phyloP scores from a whole-genome alignment of 2,329 filamentous ascomycete species.

The Fusarium torulosum region DNA sequence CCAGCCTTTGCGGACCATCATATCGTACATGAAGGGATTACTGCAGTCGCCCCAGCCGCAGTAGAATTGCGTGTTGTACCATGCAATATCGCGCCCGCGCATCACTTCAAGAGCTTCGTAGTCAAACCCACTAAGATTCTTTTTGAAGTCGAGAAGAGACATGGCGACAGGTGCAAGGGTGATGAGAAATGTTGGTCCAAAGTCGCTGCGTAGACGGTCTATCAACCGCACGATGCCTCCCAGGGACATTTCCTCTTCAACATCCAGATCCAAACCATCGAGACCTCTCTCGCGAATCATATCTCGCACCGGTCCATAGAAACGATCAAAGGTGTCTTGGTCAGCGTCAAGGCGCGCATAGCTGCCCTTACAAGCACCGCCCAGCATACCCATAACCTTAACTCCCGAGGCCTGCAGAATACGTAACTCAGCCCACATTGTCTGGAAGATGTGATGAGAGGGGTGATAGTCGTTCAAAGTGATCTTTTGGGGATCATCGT shows the following conservation, averaged over 20 bases:
- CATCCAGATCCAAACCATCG: slow-evolving; percentile 81
- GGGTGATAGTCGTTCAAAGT: slow-evolving; percentile 86
- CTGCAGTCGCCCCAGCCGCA: slow-evolving; percentile 81
- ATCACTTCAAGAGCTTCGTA: slow-evolving; percentile 80
- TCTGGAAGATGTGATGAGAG: slow-evolving; percentile 73
- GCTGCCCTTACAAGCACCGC: slow-evolving; percentile 83
- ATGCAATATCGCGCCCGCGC: slow-evolving; percentile 75
- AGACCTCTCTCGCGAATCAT: slow-evolving; percentile 72
- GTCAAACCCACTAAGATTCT: slow-evolving; percentile 83
- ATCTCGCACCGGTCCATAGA: slow-evolving; percentile 76
- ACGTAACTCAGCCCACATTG: slow-evolving; percentile 82
- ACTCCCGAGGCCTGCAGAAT: slow-evolving; percentile 79
- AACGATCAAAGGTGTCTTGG: slow-evolving; percentile 74
- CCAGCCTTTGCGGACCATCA: slow-evolving; percentile 74
- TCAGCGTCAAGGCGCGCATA: slow-evolving; percentile 70
- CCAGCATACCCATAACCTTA: slow-evolving; percentile 87
- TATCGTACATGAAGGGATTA: slow-evolving; percentile 62
- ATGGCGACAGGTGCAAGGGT: slow-evolving; percentile 86
- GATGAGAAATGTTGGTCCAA: slow-evolving; percentile 78
- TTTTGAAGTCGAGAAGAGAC: slow-evolving; percentile 67
- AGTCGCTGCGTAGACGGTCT: slow-evolving; percentile 75
- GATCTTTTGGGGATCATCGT: slow-evolving; percentile 72
- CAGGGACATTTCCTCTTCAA: slow-evolving; percentile 82
- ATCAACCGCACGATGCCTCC: slow-evolving; percentile 74
- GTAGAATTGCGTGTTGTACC: slow-evolving; percentile 96